A percentile compares a stretch with the other conserved stretches of the same genome.
These are phyloP conservation scores for Davidsoniella eucalypti DNA, from an alignment of 2,329 filamentous ascomycete genomes.

Conservation along the genomic window DNA sequence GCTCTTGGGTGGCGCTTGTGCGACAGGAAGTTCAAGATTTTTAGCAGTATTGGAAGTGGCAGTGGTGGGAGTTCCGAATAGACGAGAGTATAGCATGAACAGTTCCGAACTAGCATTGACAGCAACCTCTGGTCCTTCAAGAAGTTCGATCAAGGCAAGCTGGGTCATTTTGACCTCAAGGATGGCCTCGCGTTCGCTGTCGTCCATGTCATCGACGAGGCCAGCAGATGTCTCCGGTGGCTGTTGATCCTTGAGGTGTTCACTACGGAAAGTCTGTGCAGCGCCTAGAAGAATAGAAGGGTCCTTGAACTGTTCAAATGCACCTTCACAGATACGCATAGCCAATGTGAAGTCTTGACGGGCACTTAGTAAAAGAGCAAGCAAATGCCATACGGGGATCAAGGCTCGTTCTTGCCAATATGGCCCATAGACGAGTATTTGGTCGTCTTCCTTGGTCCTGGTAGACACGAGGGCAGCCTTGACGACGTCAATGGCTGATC, in stretches of 20 bases:
- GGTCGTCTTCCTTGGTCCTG: constrained; percentile 29
- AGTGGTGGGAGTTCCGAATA: constrained; percentile 42
- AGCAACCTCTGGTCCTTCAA: constrained; percentile 69
- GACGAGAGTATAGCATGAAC: constrained; percentile 59
- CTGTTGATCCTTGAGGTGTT: constrained; percentile 43
- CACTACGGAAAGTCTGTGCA: constrained; percentile 40
- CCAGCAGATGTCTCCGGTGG: constrained; percentile 14
- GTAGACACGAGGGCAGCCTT: constrained; percentile 56
- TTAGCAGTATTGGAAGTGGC: constrained; percentile 1
- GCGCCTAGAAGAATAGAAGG: constrained; percentile 52
- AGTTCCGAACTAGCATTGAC: constrained; percentile 82
- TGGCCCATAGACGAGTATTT: constrained; percentile 28
- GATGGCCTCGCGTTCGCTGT: constrained; percentile 68
- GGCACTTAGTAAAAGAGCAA: constrained; percentile 71
- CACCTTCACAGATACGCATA: constrained; percentile 69
- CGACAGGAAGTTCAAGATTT: constrained; percentile 3
- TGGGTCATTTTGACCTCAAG: constrained; percentile 96
- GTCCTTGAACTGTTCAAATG: constrained; percentile 76
- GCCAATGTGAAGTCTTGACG: constrained; percentile 73
- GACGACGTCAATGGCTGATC: constrained; percentile 64
- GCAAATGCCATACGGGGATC: constrained; percentile 79
- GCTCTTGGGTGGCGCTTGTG: constrained; percentile 35
- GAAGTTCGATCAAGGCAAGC: constrained; percentile 62
- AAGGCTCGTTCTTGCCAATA: constrained; percentile 48
- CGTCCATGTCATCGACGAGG: constrained; percentile 64